Base-by-base conservation (phyloP, 2,329 filamentous ascomycete genomes). In the Paecilomyces niveus region DNA sequence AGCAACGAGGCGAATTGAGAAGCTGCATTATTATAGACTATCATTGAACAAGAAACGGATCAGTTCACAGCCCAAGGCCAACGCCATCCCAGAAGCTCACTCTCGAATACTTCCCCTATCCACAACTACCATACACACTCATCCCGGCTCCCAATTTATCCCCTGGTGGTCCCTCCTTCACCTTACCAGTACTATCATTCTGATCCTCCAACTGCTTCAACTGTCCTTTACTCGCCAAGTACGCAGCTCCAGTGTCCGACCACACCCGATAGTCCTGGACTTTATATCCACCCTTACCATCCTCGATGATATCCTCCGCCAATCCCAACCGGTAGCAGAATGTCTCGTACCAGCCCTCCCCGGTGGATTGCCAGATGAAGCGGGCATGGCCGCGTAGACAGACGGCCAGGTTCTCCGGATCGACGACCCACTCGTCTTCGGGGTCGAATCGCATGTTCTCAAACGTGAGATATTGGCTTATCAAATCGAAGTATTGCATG, bases 211-310 rank as follows among this genome's bases (percentile, higher is more conserved):
- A 29, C 15, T 61, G 57, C 57, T 58, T 64, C 59, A 67, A 65
- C 10, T 49, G 54, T 3, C 68, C 70, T 29, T 64, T 62, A 39
- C 66, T 62, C 24, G 76, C 76, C 58, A 78, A 65, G 67, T 77
- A 77, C 26, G 73, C 75, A 33, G 76, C 76, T 21, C 75, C 76
- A 2, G 73, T 74, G 71, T 78, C 76, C 15, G 73, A 74, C 76
- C 76, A 78, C 29, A 78, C 69, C 50, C 70, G 64, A 68, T 77
- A 78, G 55, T 70, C 72, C 32, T 64, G 65, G n/a, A 78, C 70
- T 59, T 72, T 74, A 53, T 69, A 57, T 39, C 49, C 54, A 9
- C 55, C 56, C 3, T 52, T 54, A 0, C 21, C 58, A 29, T 55
- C 55, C 29, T 54, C 53, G 18, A 24, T 56, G 11, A 59, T 45